Evolutionary conservation across 1,284 basidiomycete genomes (phyloP), one percentile per base, ranked within the genome.

Genomic region (Rhodotorula sp.): DNA sequence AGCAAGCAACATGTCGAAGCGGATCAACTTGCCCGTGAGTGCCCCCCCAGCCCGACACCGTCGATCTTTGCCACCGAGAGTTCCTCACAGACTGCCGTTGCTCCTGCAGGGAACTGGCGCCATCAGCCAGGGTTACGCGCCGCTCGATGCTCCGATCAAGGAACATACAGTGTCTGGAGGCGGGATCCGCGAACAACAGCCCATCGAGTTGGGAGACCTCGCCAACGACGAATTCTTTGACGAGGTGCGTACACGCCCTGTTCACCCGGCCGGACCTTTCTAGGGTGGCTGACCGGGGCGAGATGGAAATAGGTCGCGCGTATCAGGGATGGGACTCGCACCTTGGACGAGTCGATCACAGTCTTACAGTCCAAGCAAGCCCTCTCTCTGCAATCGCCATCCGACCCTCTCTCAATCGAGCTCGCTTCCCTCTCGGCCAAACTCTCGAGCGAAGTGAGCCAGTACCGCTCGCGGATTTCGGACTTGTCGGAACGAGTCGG

Each of bases 141-240:
- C 68, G 29, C 46, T 69, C 33, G n/a, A 49, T 10, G 33, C 44
- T 14, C 63, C 68, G 18, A 29, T 65, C 63, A 65, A 59, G 33
- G 42, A 60, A 18, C 68, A 65, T n/a, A 55, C 68, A 4, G 68
- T 67, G 6, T 66, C 64, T 1, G 65, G 58, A 0, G 65, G 69
- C 0, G 69, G 69, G 3, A 70, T 70, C 14, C 37, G 37, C 58
- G 49, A 26, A n/a, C 33, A 62, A 4, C 45, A 24, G 26, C 48
- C 29, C 3, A 57, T 69, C 59, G 71, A 72, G 62, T 48, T 69
- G 10, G 67, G 67, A 7, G 67, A 66, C 48, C 37, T 72, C 3
- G 61, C 33, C 3, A 57, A 44, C 48, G 57, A 62, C 17, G 44
- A 10, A 5, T 72, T 58, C 54, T 67, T 55, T 58, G 62, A 72